Base-by-base conservation (phyloP, 73 alveolate species). In the Uronychia binucleata region DNA sequence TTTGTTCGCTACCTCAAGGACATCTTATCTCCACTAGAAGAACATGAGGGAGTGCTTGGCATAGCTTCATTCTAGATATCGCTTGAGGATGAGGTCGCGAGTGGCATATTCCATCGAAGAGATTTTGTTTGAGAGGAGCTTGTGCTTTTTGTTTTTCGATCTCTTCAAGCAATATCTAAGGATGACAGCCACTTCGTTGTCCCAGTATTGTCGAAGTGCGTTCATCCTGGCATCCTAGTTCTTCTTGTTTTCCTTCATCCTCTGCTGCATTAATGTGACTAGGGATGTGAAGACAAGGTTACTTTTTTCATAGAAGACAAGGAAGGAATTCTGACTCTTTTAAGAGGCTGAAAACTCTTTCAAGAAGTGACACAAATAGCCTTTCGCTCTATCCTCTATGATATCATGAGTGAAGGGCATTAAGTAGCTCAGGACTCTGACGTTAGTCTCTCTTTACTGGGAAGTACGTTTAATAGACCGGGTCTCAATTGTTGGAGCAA, bases 331-430 rank as follows among this genome's bases (percentile, higher is more conserved):
- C 27, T 28, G 25, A 27, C 31, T 5, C 59, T 26, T 28, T 1
- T 26, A 5, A 5, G 26, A 5, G 1, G 5, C 46, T 8, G 81
- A 26, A 8, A 5, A 26, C 30, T 30, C 35, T 30, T 75, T 25
- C 8, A 75, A 27, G 81, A 75, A 75, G 1, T 28, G 81, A 1
- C 58, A 1, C 26, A 75, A 5, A 28, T 26, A 28, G 1, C 27
- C 8, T 13, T 75, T 30, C 5, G 59, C 28, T 75, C 81, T 75
- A 8, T 75, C 5, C 32, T 75, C 58, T 25, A 30, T 5, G 5
- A 75, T 75, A 13, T 75, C 81, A 26, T 75, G 46, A 8, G 81
- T 75, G 32, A 75, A 75, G n/a, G 32, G 67, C 5, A 46, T 46
- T 19, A 46, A 46, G 5, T 46, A 19, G 67, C 67, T 46, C 5